Evolutionary conservation across 495 filamentous ascomycete species (phyloP).

Genomic region (Daldinia grandis): DNA sequence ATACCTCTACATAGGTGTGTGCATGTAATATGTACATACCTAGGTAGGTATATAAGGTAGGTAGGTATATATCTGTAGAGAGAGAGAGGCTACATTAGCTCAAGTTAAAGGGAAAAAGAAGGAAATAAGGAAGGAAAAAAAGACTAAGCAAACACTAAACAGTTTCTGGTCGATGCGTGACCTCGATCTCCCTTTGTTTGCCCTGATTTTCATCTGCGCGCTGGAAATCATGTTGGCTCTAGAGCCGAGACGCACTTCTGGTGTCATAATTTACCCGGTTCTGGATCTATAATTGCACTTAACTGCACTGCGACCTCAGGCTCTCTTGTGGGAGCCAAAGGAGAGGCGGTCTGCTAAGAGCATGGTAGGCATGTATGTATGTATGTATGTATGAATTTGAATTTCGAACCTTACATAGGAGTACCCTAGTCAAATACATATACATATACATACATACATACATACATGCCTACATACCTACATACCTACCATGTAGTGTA

Average conservation of each 20-base stretch:
- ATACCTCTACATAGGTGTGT: not conserved
- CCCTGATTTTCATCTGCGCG: slow-evolving; percentile 20
- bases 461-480: no score
- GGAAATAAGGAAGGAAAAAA: slow-evolving; percentile 1
- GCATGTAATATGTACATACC: not conserved
- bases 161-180: slow-evolving; percentile 32
- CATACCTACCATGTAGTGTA: not conserved
- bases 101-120: slow-evolving; percentile 2
- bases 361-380: slow-evolving; percentile 14
- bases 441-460: no score
- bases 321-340: slow-evolving; percentile 23
- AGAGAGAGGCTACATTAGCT: slow-evolving; percentile 9
- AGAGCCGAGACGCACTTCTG: slow-evolving; percentile 21
- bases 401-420: slow-evolving; percentile 10
- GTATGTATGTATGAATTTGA: slow-evolving; percentile 20
- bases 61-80: not conserved
- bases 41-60: no score
- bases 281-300: slow-evolving; percentile 35
- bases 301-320: slow-evolving; percentile 26
- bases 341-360: slow-evolving; percentile 30
- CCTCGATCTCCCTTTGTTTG: slow-evolving; percentile 24
- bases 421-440: slow-evolving; percentile 1
- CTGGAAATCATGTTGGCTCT: slow-evolving; percentile 20
- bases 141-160: slow-evolving; percentile 21
- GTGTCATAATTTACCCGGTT: slow-evolving; percentile 39